Evolutionary conservation across 2,329 filamentous ascomycete species (phyloP).

Genomic region (Nemania bipapillata): DNA sequence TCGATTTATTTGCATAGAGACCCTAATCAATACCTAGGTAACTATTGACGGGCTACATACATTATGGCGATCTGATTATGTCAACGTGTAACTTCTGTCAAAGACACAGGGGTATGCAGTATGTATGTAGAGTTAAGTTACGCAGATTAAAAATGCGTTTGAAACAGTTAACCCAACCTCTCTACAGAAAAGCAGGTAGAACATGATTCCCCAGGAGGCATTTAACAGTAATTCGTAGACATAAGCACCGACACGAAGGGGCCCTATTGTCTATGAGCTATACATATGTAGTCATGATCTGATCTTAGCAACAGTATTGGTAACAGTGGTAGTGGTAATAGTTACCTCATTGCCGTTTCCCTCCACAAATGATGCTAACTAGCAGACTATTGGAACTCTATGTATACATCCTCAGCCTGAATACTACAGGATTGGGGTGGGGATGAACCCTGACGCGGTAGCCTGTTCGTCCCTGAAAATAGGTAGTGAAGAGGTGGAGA

Average conservation of each 20-base stretch:
- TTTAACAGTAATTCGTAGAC: too few species aligned
- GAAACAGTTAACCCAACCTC: neutral
- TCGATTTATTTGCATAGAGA: conserved; percentile 1
- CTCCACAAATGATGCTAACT: neutral
- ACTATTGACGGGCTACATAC: conserved; percentile 1
- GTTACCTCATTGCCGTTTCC: too few species aligned
- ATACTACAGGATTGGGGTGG: neutral
- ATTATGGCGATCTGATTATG: conserved; percentile 8
- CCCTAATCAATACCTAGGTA: too few species aligned
- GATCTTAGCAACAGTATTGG: too few species aligned
- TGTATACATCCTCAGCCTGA: neutral
- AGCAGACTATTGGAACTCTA: neutral
- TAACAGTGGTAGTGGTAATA: too few species aligned
- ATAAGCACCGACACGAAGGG: too few species aligned
- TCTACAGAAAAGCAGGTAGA: too few species aligned
- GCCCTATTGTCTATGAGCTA: too few species aligned
- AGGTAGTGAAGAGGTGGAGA: neutral
- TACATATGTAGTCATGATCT: too few species aligned
- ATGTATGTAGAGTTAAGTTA: conserved; percentile 4
- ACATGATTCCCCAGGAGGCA: too few species aligned
- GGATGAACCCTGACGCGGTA: neutral
- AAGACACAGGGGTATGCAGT: neutral
- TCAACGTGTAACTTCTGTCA: conserved; percentile 5
- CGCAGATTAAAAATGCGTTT: conserved; percentile 2
- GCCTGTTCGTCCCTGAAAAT: conserved; percentile 14